Base-by-base conservation (phyloP, 2,329 filamentous ascomycete species). In the Fusarium clavum region DNA sequence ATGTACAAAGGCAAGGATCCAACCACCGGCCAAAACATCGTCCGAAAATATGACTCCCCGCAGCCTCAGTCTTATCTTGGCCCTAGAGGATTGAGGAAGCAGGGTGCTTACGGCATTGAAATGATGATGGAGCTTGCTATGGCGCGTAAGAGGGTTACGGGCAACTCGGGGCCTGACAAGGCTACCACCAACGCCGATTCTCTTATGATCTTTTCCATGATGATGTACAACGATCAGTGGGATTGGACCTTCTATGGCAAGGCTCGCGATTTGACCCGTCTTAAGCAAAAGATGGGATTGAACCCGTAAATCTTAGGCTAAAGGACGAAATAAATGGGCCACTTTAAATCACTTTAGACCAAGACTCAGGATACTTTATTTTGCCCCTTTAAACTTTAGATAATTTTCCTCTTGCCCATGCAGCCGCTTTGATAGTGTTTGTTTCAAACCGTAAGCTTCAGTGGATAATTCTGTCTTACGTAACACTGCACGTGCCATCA, bases 181-280 rank as follows among this genome's bases (percentile, higher is more conserved):
- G 58, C 60, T 1, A 63, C 58, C 1, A 62, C 20, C 12, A 63
- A 63, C 8, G 60, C 60, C 12, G 60, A 63, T 6, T 63, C 58
- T 0, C 16, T 63, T 6, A 49, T 49, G 14, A 11, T 63, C 25
- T 63, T 63, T 18, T 63, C 60, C 0, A 24, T 43, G 10, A 63
- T 63, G 60, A 63, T 63, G 60, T 40, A 52, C 34, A 52, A 52
- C 18, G 34, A 52, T 22, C 18, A 41, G 4, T 52, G 49, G 49
- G 49, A 52, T 10, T 52, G 49, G 49, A 20, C 20, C 20, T 20
- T 20, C 20, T 20, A 20, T 20, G 49, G 49, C 1, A 27, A 22
- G 3, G 49, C 49, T 4, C 49, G 49, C 2, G 49, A 52, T 10
- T 18, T 52, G 2, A 25, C 20, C 9, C 49, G 49, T 2, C 24